Evolutionary conservation across 2,329 filamentous ascomycete genomes (phyloP), one percentile per base, ranked within the genome.

Genomic region (Penicillium crustosum): DNA sequence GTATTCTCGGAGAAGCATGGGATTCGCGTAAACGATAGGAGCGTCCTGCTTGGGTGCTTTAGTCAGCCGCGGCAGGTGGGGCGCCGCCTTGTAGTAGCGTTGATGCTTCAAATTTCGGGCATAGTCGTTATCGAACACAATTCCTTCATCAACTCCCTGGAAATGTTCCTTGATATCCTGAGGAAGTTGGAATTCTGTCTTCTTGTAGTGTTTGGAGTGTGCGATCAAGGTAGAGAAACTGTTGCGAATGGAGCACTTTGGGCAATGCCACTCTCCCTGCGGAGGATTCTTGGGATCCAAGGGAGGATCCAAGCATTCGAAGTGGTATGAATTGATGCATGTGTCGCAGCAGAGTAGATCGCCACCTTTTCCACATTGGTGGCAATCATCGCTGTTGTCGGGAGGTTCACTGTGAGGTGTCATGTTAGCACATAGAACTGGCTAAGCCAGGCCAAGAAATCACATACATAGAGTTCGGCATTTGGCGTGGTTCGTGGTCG

Each of bases 301-400:
- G 39, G 91, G 89, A 61, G 93, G 92, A 74, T 95, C 89, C 65
- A 94, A 86, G 73, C 94, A 97, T 59, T 85, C 83, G 72, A 94
- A 91, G 76, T 97, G 94, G 76, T 95, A 97, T 6, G 93, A 91
- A 65, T 91, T 86, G 60, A 88, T 85, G 77, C 94, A 99, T 61
- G 89, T 90, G 78, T 97, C 94, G 75, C 94, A 99, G 77, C 93
- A 97, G 64, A 97, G 83, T 62, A 99, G 84, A 66, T 91, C 86
- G 57, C 93, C 93, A 65, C 86, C 89, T 62, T 89, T 89, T 69
- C 88, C 86, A 77, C 94, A 99, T 45, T 91, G 86, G 61, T 88
- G 88, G 79, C 93, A 99, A 70, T 89, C 89, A 74, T 97, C 93
- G 73, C 94, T 91, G 74, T 96, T 96, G 61, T 96, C 89, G 66